Conservation (phyloP, 768 basidiomycete species). For the Cystofilobasidium capitatum region DNA sequence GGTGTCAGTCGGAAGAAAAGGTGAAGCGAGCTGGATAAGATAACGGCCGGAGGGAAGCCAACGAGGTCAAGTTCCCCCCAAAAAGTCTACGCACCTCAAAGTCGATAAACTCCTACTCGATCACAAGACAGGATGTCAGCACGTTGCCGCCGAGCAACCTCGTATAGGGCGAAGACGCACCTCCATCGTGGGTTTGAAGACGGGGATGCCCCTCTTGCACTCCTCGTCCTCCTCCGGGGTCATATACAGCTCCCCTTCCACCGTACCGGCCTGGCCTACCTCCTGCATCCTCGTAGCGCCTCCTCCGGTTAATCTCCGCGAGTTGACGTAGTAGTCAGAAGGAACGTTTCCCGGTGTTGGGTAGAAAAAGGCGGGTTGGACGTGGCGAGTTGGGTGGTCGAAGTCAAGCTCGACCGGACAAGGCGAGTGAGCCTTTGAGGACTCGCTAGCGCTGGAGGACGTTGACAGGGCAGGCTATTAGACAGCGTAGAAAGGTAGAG, state of each 20-base stretch:
- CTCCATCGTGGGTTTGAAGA: slow-evolving; percentile 87
- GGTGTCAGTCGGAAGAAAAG: neutral
- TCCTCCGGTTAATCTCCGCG: neutral
- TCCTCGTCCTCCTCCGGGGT: slow-evolving; percentile 39
- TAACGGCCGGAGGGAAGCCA: neutral
- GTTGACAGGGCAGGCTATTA: neutral
- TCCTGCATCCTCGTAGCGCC: neutral
- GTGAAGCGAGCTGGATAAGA: neutral
- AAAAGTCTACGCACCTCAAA: slow-evolving; percentile 10
- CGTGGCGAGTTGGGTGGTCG: slow-evolving; percentile 10
- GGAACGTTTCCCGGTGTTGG: neutral
- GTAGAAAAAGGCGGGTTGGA: slow-evolving; percentile 27
- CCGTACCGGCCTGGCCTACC: slow-evolving; percentile 23
- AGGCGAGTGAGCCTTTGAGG: neutral
- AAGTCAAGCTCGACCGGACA: slow-evolving; percentile 3
- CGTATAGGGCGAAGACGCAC: slow-evolving; percentile 44
- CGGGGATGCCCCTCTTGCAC: slow-evolving; percentile 63
- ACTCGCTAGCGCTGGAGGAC: slow-evolving; percentile 5
- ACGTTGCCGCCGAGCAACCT: neutral
- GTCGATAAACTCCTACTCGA: slow-evolving; percentile 19
- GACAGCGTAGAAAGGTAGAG: neutral
- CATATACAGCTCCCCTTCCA: slow-evolving; percentile 33
- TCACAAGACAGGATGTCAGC: neutral
- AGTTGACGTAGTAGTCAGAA: slow-evolving; percentile 13
- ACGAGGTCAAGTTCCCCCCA: too few species aligned